Base-by-base conservation (phyloP, 768 basidiomycete species). In the Mycena vulgaris region DNA sequence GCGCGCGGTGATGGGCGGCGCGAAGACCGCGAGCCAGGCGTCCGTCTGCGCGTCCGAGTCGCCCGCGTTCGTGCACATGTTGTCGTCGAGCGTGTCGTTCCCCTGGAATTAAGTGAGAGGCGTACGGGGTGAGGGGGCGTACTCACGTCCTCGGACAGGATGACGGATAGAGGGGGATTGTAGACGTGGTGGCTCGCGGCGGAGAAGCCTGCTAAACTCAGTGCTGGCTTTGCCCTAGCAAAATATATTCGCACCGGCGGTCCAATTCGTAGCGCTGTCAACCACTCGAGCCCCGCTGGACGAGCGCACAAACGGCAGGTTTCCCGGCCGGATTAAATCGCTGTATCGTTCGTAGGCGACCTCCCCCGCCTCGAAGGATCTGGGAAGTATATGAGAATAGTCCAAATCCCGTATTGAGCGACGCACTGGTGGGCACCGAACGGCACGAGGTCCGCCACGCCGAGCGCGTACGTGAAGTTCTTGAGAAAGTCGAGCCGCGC, bases 211-310 rank as follows among this genome's bases (percentile, higher is more conserved):
- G 61, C n/a, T 13, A 33, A 39, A 16, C 39, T 8, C 7, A 39
- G n/a, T n/a, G n/a, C n/a, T n/a, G n/a, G n/a, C n/a, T n/a, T n/a
- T n/a, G n/a, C 1, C 93, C 93, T 93, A 62, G 14, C 5, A 37
- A 31, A 33, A 13, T 67, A 27, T 45, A 28, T 35, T 6, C 66
- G 27, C 53, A 90, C 93, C 94, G 68, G 83, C 81, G 1, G 86
- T 85, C 93, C 94, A 95, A 73, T 93, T 93, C 7, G 77, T 82
- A 0, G 93, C 93, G n/a, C 91, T 90, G 27, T 86, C 79, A 1
- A 94, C 82, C 2, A 95, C 93, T 21, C 94, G 87, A 17, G 83
- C 77, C 8, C 85, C 85, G 17, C 85, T 83, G 68, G 84, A 83
- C 0, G 86, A 80, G 31, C 86, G 79, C 0, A 88, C 82, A 51